These are phyloP conservation scores for Colletotrichum tropicale DNA, from an alignment of 2,329 filamentous ascomycete genomes.

Conservation along the genomic window DNA sequence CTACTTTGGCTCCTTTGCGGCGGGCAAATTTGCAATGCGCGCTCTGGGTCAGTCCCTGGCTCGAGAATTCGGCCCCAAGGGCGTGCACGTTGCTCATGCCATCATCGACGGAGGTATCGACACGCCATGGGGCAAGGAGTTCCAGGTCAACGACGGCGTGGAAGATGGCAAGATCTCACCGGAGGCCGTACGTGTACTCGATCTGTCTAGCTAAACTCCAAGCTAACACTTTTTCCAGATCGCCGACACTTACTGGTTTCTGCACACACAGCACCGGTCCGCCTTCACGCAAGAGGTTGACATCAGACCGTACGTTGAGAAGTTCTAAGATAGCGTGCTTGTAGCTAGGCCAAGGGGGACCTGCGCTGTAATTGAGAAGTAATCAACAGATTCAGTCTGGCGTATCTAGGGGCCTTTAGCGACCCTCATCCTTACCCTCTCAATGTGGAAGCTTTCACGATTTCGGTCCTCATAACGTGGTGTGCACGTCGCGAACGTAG, in stretches of 20 bases:
- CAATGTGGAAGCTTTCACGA: constrained; percentile 5
- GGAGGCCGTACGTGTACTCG: constrained; percentile 64
- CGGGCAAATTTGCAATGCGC: constrained; percentile 80
- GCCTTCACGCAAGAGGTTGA: constrained; percentile 85
- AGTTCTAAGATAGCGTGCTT: constrained; percentile 52
- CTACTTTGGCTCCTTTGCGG: constrained; percentile 72
- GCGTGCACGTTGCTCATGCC: constrained; percentile 82
- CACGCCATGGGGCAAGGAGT: constrained; percentile 70
- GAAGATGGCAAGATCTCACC: constrained; percentile 71
- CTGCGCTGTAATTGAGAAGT: not conserved
- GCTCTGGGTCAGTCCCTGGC: constrained; percentile 78
- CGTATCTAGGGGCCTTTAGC: not conserved
- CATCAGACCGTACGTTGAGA: constrained; percentile 80
- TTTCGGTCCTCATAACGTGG: not conserved
- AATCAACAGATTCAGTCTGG: not conserved
- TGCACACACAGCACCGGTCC: constrained; percentile 81
- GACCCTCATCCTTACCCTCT: not conserved
- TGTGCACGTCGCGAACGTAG: constrained; percentile 16
- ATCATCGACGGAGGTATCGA: constrained; percentile 88
- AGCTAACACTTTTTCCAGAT: constrained; percentile 58
- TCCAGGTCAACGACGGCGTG: constrained; percentile 45
- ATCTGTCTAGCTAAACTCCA: not conserved
- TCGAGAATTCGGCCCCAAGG: constrained; percentile 82
- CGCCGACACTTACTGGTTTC: constrained; percentile 83
- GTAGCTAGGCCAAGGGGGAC: not conserved